A percentile compares a stretch with the other conserved stretches of the same genome.
phyloP scores from a whole-genome alignment of 148 eudicot species.

The Linanthus parryae region DNA sequence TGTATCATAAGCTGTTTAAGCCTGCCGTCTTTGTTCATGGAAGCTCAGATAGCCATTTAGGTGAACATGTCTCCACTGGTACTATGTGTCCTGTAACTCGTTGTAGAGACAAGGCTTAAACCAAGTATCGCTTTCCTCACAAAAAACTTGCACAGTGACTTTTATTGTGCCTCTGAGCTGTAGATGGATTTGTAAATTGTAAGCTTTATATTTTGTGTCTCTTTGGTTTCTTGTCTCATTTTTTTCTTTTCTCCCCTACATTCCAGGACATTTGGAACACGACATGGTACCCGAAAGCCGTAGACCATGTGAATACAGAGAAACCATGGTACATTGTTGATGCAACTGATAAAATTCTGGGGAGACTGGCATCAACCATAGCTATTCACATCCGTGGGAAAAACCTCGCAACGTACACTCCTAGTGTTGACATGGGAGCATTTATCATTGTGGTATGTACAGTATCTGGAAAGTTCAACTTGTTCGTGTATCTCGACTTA shows the following conservation, averaged over 20 bases:
- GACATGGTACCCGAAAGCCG: constrained; percentile 94
- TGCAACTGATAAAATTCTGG: constrained; percentile 86
- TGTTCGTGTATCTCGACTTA: background rate
- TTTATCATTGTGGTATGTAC: constrained; percentile 91
- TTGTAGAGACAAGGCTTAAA: too few species aligned
- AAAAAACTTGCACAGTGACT: too few species aligned
- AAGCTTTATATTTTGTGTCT: too few species aligned
- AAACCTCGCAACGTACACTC: constrained; percentile 80
- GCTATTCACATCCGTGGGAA: constrained; percentile 87
- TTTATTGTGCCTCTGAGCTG: too few species aligned
- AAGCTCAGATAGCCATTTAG: too few species aligned
- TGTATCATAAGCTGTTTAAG: too few species aligned
- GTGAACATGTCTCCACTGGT: too few species aligned
- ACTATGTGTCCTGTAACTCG: too few species aligned
- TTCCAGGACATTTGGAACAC: constrained; percentile 90
- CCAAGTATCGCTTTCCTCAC: too few species aligned
- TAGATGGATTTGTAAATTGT: too few species aligned
- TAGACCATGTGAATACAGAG: constrained; percentile 69
- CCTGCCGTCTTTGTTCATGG: too few species aligned
- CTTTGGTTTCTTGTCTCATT: background rate
- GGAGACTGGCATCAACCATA: constrained; percentile 83
- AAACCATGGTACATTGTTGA: constrained; percentile 94
- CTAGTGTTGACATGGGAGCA: constrained; percentile 99
- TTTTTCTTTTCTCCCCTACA: background rate
- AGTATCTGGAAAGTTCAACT: background rate